Base-by-base conservation (phyloP, 768 basidiomycete species). In the Lactarius psammicola region DNA sequence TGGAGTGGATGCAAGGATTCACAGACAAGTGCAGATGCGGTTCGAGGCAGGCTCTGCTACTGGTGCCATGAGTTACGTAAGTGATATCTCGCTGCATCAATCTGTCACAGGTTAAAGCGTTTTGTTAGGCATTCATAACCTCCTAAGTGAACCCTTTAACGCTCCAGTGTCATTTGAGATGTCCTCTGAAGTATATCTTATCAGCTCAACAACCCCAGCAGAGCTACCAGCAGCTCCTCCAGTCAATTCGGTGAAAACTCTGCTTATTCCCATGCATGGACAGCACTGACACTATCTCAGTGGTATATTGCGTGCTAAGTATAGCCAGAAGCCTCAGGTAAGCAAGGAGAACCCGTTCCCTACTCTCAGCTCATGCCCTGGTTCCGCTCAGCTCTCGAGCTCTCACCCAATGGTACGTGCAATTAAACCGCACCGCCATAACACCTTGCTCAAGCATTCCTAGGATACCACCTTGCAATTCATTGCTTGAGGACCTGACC, bases 1-100 rank as follows among this genome's bases (percentile, higher is more conserved):
- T 92, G 87, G 85, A 88, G 88, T 72, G 90, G 90, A 8, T 93
- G 90, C 74, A 92, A 92, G 71, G 90, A 93, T 72, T 83, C 86
- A 3, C 90, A 93, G 74, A 93, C 91, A 23, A 92, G 90, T 69
- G 91, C 90, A 26, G 90, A 93, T 73, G 84, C 91, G 1, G 77
- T 83, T n/a, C 56, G 89, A 92, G 72, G 81, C 82, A n/a, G 89
- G 89, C 3, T 74, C 80, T 51, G 87, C 84, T 9, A 89, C 90
- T 13, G 91, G 90, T 49, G 90, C 91, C 13, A 93, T 92, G 90
- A 90, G 87, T 75, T 89, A 78, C 73, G 89, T 90, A 72, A 63
- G 86, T 80, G 1, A 18, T 34, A 13, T n/a, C 9, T 30, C 56
- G 20, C n/a, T 17, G 18, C 13, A 20, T 42, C 26, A 23, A n/a